Percentiles rank a stretch among this genome's conserved stretches.
phyloP scores from a whole-genome alignment of 257 asterid species.

The Primulina eburnea region DNA sequence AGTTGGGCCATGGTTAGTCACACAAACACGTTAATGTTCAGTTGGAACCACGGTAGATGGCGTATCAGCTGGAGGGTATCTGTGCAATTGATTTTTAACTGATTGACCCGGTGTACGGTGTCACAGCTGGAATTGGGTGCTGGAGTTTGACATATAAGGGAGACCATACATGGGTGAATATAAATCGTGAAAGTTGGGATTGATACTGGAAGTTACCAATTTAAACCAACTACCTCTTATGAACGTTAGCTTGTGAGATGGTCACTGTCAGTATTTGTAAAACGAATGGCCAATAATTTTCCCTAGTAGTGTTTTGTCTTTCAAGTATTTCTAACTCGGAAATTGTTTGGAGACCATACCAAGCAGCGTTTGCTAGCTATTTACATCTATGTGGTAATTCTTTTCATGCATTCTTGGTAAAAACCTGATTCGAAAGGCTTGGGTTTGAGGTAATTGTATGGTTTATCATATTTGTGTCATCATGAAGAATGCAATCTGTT shows the following conservation, averaged over 20 bases:
- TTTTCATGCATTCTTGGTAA: constrained; percentile 16
- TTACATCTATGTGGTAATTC: background rate
- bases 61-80: background rate
- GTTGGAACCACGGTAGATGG: constrained; percentile 6
- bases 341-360: background rate
- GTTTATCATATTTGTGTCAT: constrained; percentile 1
- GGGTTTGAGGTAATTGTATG: background rate
- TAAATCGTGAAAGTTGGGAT: background rate
- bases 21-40: background rate
- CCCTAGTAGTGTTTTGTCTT: background rate
- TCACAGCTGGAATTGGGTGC: constrained; percentile 3
- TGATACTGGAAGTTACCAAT: constrained; percentile 4
- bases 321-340: background rate
- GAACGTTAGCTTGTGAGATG: background rate
- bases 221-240: background rate
- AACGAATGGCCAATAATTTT: background rate
- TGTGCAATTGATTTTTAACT: background rate
- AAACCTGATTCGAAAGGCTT: background rate
- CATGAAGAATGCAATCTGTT: constrained; percentile 14
- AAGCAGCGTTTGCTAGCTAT: background rate
- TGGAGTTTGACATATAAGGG: constrained; percentile 3
- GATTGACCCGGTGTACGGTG: background rate
- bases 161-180: background rate
- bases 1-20: background rate
- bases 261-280: background rate